Evolutionary conservation across 1,284 basidiomycete genomes (phyloP).

Genomic region (Irpex lacteus): DNA sequence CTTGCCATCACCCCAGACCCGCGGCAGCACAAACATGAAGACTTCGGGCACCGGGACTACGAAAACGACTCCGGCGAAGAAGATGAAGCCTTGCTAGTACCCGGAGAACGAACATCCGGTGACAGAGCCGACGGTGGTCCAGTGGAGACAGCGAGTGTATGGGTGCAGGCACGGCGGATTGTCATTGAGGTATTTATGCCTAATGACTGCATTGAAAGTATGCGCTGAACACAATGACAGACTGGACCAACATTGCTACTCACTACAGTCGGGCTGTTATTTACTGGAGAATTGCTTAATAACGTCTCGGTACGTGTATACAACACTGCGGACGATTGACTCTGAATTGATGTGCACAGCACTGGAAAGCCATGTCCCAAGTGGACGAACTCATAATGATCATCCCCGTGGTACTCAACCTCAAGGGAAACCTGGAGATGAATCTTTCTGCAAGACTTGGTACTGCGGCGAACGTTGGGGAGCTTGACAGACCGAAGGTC

Average conservation of each 20-base stretch:
- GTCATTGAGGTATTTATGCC: constrained; percentile 58
- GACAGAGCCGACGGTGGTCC: constrained; percentile 21
- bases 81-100: constrained; percentile 35
- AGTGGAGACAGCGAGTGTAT: constrained; percentile 24
- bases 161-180: constrained; percentile 56
- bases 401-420: constrained; percentile 91
- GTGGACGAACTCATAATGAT: constrained; percentile 97
- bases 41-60: constrained; percentile 24
- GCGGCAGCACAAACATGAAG: constrained; percentile 13
- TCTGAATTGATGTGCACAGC: constrained; percentile 38
- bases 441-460: constrained; percentile 80
- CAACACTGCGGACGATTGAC: background rate
- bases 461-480: constrained; percentile 82
- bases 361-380: constrained; percentile 86
- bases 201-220: constrained; percentile 4
- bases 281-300: constrained; percentile 87
- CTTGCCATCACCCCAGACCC: constrained; percentile 28
- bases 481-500: constrained; percentile 73
- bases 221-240: constrained; percentile 33
- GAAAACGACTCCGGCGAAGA: constrained; percentile 28
- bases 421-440: constrained; percentile 98
- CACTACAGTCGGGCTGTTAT: constrained; percentile 72
- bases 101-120: constrained; percentile 23
- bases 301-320: constrained; percentile 69
- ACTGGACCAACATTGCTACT: constrained; percentile 71